These are phyloP conservation scores for Coleophoma crateriformis DNA, from an alignment of 2,329 filamentous ascomycete species.

Conservation along the genomic window DNA sequence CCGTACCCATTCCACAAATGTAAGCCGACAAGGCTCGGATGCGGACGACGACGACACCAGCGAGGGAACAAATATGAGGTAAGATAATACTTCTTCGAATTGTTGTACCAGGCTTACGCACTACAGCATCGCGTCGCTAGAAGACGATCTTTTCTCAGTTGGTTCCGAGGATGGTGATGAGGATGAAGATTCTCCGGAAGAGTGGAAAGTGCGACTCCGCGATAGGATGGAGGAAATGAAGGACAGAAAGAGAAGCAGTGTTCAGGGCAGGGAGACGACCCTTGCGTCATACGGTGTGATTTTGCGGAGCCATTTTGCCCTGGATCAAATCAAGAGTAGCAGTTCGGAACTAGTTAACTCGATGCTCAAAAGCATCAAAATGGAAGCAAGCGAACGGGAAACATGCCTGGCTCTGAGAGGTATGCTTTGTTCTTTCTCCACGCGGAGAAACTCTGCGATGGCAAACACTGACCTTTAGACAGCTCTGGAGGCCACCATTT, in stretches of 20 bases:
- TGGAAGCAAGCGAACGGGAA: slow-evolving; percentile 58
- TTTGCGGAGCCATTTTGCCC: slow-evolving; percentile 55
- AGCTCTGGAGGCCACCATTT: slow-evolving; percentile 57
- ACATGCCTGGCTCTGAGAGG: slow-evolving; percentile 56
- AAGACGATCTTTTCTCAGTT: slow-evolving; percentile 21
- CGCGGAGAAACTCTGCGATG: not conserved
- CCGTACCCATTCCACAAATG: slow-evolving; percentile 39
- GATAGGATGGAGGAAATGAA: slow-evolving; percentile 59
- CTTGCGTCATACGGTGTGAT: slow-evolving; percentile 52
- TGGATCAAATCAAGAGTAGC: slow-evolving; percentile 49
- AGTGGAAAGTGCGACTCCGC: slow-evolving; percentile 52
- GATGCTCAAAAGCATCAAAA: slow-evolving; percentile 57
- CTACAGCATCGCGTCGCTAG: slow-evolving; percentile 8
- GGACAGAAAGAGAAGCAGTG: slow-evolving; percentile 63
- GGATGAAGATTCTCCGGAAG: slow-evolving; percentile 31
- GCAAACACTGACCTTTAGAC: slow-evolving; percentile 1
- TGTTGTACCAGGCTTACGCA: not conserved
- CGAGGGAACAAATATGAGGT: slow-evolving; percentile 51
- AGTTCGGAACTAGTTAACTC: slow-evolving; percentile 51
- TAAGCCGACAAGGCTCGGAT: slow-evolving; percentile 45
- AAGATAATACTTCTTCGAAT: not conserved
- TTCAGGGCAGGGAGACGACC: slow-evolving; percentile 55
- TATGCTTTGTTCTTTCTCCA: slow-evolving; percentile 17
- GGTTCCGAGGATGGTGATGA: slow-evolving; percentile 45
- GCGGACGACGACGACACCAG: slow-evolving; percentile 46